These are phyloP conservation scores for Rhododendron simsii DNA, from an alignment of 148 eudicot genomes.

Conservation along the genomic window DNA sequence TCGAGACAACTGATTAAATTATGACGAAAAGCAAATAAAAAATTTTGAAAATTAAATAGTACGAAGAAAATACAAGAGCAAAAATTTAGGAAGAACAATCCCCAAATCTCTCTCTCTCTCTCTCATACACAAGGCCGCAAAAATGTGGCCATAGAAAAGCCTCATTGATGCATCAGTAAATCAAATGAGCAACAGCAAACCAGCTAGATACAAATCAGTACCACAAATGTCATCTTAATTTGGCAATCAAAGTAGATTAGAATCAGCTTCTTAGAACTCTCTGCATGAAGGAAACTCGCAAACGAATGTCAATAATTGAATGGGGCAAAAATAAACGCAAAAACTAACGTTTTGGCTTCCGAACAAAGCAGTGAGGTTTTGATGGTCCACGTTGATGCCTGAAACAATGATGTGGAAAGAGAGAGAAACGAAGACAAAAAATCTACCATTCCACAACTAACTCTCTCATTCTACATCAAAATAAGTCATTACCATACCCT, in stretches of 20 bases:
- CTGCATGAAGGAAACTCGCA: not conserved
- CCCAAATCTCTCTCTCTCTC: not conserved
- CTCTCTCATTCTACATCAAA: not conserved
- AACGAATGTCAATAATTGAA: not conserved
- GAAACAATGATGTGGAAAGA: not conserved
- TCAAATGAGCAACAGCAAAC: conserved; percentile 1
- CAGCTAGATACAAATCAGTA: not conserved
- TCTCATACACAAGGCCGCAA: not conserved
- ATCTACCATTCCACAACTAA: conserved; percentile 10
- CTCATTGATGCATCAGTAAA: not conserved
- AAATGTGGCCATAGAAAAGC: not conserved
- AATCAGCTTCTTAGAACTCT: not conserved
- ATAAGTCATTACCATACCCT: not conserved
- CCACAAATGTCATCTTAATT: not conserved
- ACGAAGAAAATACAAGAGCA: too few species aligned
- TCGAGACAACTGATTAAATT: too few species aligned
- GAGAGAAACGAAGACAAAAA: not conserved
- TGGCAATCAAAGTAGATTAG: not conserved
- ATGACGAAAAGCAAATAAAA: too few species aligned
- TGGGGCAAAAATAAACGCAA: not conserved
- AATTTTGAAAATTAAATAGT: too few species aligned
- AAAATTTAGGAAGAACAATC: not conserved
- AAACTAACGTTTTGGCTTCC: not conserved
- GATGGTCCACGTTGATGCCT: not conserved
- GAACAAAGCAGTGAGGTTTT: not conserved